Evolutionary conservation across 345 rosid species (phyloP), one percentile per base, ranked within the genome.

Genomic region (Camelina sativa): DNA sequence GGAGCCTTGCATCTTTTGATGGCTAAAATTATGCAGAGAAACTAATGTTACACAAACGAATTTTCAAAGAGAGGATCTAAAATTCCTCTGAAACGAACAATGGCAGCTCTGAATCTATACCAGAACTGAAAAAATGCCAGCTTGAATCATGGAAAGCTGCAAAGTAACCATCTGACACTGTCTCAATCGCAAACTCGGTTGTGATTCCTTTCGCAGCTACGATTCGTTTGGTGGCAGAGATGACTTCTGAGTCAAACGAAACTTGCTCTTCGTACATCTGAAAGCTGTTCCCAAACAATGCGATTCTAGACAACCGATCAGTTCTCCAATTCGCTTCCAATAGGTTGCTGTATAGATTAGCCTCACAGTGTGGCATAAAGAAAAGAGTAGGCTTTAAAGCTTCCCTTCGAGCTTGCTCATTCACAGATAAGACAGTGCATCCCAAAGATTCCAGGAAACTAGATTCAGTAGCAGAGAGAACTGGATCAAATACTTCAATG

Each of bases 281-380:
- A 67, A 95, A 92, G 81, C 97, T 92, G 63, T 95, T 95, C 51
- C 97, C 96, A 22, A 92, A 87, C 80, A 95, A 48, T 4, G 72
- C 85, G 8, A 92, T 70, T 2, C 35, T 76, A 23, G 84, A 85
- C 80, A 95, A 75, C 11, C 68, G 57, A 62, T 82, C 86, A 2
- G 48, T 46, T n/a, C 76, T 78, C 97, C 96, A 88, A 50, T 92
- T 92, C 8, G 87, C 86, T 55, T 85, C 84, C 70, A 90, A 62
- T 11, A 95, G 90, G 78, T 92, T 89, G 83, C 78, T 71, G 43
- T 89, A 95, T 20, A 95, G 65, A 82, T 64, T 89, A 12, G 90
- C 97, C 47, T 92, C 97, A 35, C 98, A 95, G 64, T 92, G 97
- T 12, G 96, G 96, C 99, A 92, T 92, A 78, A 81, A 92, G 81